phyloP scores from a whole-genome alignment of 805 yeast genomes.

The Kodamaea laetipori region DNA sequence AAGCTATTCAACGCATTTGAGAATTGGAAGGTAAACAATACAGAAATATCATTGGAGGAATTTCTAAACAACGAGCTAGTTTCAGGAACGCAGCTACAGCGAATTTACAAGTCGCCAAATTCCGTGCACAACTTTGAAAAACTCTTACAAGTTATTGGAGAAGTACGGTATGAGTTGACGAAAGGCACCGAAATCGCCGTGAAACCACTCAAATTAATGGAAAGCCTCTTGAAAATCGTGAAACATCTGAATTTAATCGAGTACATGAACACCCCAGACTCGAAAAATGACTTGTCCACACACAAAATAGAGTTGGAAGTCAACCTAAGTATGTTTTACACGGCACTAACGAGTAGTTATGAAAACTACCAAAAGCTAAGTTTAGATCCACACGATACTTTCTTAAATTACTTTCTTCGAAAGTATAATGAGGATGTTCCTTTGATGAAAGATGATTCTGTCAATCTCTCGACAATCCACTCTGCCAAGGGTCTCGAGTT shows the following conservation, averaged over 20 bases:
- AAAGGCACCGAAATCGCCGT: not conserved
- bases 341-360: constrained; percentile 23
- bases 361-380: constrained; percentile 11
- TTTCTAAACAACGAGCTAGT: not conserved
- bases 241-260: constrained; percentile 32
- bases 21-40: constrained; percentile 4
- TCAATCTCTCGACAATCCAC: constrained; percentile 69
- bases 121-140: not conserved
- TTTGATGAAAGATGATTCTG: constrained; percentile 26
- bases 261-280: constrained; percentile 24
- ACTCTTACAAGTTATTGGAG: not conserved
- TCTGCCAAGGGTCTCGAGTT: constrained; percentile 75
- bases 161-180: not conserved
- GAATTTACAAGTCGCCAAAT: constrained; percentile 7
- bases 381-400: constrained; percentile 17
- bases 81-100: no score
- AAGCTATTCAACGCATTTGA: constrained; percentile 29
- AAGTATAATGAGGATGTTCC: constrained; percentile 43
- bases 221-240: constrained; percentile 34
- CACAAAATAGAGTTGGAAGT: constrained; percentile 16
- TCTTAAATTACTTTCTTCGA: constrained; percentile 43
- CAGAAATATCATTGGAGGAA: constrained; percentile 1
- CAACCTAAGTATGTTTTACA: constrained; percentile 23
- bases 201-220: constrained; percentile 40
- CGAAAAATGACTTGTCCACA: not conserved